These are phyloP conservation scores for Apophysomyces sp. DNA, from an alignment of 371 early-diverging fungal genomes.

Conservation along the genomic window DNA sequence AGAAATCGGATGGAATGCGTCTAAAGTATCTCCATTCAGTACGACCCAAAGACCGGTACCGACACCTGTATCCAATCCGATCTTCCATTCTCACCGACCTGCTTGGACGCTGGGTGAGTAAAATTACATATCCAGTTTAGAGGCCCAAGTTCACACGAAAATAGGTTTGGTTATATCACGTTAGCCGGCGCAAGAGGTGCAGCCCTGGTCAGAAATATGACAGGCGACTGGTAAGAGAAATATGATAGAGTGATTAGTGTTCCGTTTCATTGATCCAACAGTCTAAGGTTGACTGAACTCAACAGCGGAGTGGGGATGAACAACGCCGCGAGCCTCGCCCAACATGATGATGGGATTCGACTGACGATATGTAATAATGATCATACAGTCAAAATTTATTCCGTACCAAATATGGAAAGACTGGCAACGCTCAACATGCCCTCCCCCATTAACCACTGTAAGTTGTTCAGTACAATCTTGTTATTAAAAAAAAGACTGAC, in stretches of 20 bases:
- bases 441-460: conserved; percentile 79
- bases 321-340: conserved; percentile 15
- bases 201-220: conserved; percentile 14
- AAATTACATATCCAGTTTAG: background rate
- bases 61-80: conserved; percentile 9
- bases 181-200: conserved; percentile 22
- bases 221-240: conserved; percentile 10
- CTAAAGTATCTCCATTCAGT: conserved; percentile 3
- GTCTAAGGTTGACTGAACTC: conserved; percentile 9
- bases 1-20: background rate
- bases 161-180: conserved; percentile 19
- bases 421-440: conserved; percentile 66
- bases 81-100: conserved; percentile 18
- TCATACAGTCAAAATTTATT: conserved; percentile 46
- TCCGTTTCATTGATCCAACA: background rate
- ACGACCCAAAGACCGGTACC: conserved; percentile 12
- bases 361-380: conserved; percentile 90
- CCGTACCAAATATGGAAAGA: conserved; percentile 49
- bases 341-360: conserved; percentile 7
- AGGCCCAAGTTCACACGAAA: background rate
- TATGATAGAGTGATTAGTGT: background rate
- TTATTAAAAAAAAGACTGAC: too few relatives aligned
- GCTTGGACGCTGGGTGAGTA: conserved; percentile 18
- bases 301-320: conserved; percentile 20
- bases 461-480: background rate